Conservation (phyloP, 2,329 filamentous ascomycete genomes). For the Lizonia empirigonia region DNA sequence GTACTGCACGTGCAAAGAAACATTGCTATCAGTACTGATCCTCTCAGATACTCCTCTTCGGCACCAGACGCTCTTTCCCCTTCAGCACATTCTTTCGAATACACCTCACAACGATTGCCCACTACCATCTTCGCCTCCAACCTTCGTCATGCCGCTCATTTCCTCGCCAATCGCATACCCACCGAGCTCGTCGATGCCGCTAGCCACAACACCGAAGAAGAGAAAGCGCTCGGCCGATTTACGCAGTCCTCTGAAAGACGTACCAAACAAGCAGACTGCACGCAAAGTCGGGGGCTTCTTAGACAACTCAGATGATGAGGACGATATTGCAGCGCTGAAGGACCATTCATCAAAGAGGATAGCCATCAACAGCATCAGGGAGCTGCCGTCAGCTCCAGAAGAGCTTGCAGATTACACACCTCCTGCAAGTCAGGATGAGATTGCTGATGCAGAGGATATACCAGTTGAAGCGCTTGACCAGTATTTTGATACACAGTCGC, state of each 20-base stretch:
- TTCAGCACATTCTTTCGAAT: conserved; percentile 16
- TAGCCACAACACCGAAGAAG: conserved; percentile 46
- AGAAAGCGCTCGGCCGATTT: conserved; percentile 41
- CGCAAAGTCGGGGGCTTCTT: conserved; percentile 46
- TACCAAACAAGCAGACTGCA: conserved; percentile 41
- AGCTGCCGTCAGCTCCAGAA: conserved; percentile 33
- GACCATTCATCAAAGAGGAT: conserved; percentile 48
- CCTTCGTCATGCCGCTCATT: conserved; percentile 63
- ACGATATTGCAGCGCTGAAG: conserved; percentile 46
- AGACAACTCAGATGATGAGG: conserved; percentile 52
- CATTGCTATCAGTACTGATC: conserved; percentile 27
- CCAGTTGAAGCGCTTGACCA: conserved; percentile 38
- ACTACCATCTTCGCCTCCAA: conserved; percentile 54
- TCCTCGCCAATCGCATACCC: conserved; percentile 66
- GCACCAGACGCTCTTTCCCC: conserved; percentile 16
- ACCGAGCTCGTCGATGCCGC: conserved; percentile 53
- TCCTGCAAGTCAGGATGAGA: conserved; percentile 42
- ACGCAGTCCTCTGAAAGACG: conserved; percentile 43
- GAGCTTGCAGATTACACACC: conserved; percentile 38
- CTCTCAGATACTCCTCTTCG: conserved; percentile 42
- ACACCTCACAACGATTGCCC: conserved; percentile 18
- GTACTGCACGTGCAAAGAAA: conserved; percentile 29
- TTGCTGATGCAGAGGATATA: conserved; percentile 36
- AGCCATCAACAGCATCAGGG: conserved; percentile 36
- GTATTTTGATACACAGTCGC: conserved; percentile 33